Evolutionary conservation across 2,329 filamentous ascomycete genomes (phyloP).

Genomic region (Xylaria digitata): DNA sequence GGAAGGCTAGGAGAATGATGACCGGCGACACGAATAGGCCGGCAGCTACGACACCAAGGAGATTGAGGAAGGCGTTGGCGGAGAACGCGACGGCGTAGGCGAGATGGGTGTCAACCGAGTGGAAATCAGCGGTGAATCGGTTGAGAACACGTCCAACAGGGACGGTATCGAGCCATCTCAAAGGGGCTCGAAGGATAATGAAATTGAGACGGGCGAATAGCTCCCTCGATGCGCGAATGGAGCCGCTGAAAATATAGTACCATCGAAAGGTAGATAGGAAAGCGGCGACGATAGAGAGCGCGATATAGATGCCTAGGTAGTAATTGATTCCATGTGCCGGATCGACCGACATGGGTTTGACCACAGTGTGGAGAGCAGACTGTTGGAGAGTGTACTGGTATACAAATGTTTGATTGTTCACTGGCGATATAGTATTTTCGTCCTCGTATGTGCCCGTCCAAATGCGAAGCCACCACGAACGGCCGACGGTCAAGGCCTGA

Average conservation of each 20-base stretch:
- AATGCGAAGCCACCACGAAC: conserved; percentile 72
- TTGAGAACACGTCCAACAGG: conserved; percentile 82
- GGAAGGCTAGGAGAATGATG: conserved; percentile 70
- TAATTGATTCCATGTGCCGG: conserved; percentile 61
- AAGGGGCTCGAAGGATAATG: conserved; percentile 74
- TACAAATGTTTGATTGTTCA: conserved; percentile 52
- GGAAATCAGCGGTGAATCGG: conserved; percentile 82
- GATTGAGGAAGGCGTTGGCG: conserved; percentile 67
- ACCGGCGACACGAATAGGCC: conserved; percentile 74
- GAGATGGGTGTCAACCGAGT: conserved; percentile 75
- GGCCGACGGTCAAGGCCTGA: conserved; percentile 66
- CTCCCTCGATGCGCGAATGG: conserved; percentile 73
- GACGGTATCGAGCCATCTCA: conserved; percentile 85
- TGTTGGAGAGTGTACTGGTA: conserved; percentile 62
- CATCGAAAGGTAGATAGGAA: conserved; percentile 72
- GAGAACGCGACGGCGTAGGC: conserved; percentile 72
- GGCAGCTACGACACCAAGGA: conserved; percentile 74
- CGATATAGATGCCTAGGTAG: conserved; percentile 76
- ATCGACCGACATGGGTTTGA: conserved; percentile 45
- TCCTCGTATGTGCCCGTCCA: conserved; percentile 66
- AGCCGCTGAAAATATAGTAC: conserved; percentile 71
- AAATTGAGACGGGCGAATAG: conserved; percentile 76
- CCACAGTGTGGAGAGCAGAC: conserved; percentile 55
- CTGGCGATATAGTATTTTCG: conserved; percentile 42
- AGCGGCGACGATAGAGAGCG: conserved; percentile 66